phyloP scores from a whole-genome alignment of 1,284 basidiomycete genomes.

The Cryptococcus sp. region DNA sequence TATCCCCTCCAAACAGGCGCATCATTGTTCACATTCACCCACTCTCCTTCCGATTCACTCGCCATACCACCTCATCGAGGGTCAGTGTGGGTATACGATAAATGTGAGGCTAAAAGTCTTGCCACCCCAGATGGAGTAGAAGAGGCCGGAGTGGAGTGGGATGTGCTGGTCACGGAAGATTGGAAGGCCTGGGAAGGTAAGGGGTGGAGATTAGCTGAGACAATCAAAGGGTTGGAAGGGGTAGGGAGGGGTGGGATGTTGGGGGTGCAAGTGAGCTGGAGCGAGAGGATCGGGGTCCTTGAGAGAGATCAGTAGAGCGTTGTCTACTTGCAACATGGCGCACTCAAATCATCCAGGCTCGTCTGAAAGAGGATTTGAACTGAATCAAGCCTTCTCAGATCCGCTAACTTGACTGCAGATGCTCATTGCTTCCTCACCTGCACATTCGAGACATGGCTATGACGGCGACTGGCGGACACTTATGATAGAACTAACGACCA shows the following conservation, averaged over 20 bases:
- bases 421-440: no score
- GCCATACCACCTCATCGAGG: conserved; percentile 8
- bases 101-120: conserved; percentile 62
- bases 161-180: conserved; percentile 36
- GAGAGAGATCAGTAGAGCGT: no score
- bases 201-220: conserved; percentile 21
- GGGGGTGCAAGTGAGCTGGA: conserved; percentile 12
- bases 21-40: conserved; percentile 75
- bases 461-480: no score
- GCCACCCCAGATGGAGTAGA: conserved; percentile 34
- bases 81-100: conserved; percentile 66
- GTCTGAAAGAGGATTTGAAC: no score
- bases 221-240: conserved; percentile 19
- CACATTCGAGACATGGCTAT: no score
- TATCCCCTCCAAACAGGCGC: conserved; percentile 70
- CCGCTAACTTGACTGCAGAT: no score
- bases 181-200: conserved; percentile 6
- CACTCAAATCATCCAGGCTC: no score
- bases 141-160: conserved; percentile 18
- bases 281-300: conserved; percentile 2
- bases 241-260: conserved; percentile 9
- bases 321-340: no score
- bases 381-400: no score
- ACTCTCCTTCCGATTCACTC: conserved; percentile 44
- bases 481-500: no score